Base-by-base conservation (phyloP, 805 yeast genomes). In the Candida ortonii region DNA sequence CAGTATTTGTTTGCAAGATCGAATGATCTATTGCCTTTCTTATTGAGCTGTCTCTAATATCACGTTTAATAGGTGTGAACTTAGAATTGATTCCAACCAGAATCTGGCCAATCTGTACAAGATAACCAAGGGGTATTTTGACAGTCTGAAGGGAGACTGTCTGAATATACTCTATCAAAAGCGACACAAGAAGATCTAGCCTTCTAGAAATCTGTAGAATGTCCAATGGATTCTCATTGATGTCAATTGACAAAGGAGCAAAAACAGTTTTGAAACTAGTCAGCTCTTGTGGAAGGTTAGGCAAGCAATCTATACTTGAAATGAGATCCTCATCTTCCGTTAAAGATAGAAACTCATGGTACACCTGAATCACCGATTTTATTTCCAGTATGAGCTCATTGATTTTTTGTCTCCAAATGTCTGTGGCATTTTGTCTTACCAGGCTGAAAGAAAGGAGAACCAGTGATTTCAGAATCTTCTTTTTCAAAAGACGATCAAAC, bases 391-490 rank as follows among this genome's bases (percentile, higher is more conserved):
- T 41, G 14, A 80, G 50, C 22, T 68, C 59, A 27, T 61, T 48
- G 5, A 84, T 61, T 37, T 75, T 74, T 6, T 56, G 49, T 30
- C 55, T 51, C 78, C 78, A 74, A 19, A 57, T 47, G 11, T 63
- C 65, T 33, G 67, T 66, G 2, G 76, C 73, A 20, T 68, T 71
- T 5, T 55, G 54, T 65, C 81, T 62, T 50, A 58, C 44, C 71
- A 88, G 34, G 73, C 70, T 38, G 71, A 65, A 49, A 72, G 84
- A 52, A 73, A 69, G 29, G 64, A 65, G 14, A 77, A 53, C 88
- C 47, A 71, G 71, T 2, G 76, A 70, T 21, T 65, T 61, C 41
- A 73, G 68, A 10, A 78, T 63, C 9, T 56, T 52, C 3, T 43
- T 34, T 47, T 73, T 68, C 29, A 79, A 59, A 0, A 47, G 38